These are phyloP conservation scores for Ophiostoma populinum DNA, from an alignment of 2,329 filamentous ascomycete genomes.

Conservation along the genomic window DNA sequence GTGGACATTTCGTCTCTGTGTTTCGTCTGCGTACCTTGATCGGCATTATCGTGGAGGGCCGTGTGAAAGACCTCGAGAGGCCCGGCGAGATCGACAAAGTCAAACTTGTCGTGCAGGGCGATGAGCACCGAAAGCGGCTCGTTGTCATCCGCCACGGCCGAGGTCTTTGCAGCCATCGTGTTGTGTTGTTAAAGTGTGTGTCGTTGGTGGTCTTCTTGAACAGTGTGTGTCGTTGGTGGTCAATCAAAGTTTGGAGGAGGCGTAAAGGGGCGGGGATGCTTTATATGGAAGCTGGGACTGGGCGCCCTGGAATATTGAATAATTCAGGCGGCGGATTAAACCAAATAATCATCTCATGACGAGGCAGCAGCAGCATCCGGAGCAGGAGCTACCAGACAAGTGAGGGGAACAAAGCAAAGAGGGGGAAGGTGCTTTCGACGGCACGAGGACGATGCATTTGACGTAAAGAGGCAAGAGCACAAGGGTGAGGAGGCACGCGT, in stretches of 20 bases:
- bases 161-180: conserved; percentile 42
- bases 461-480: not conserved
- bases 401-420: conserved; percentile 6
- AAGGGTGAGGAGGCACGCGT: not conserved
- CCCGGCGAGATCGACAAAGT: conserved; percentile 40
- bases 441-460: too few species aligned
- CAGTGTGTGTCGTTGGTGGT: too few species aligned
- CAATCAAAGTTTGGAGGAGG: too few species aligned
- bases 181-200: too few species aligned
- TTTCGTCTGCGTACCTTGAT: conserved; percentile 31
- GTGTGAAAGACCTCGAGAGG: conserved; percentile 32
- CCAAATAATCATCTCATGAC: not conserved
- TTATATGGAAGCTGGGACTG: not conserved
- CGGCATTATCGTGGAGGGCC: conserved; percentile 35
- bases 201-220: too few species aligned
- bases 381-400: too few species aligned
- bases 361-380: too few species aligned
- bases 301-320: conserved; percentile 1
- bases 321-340: not conserved
- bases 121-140: conserved; percentile 42
- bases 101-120: conserved; percentile 41
- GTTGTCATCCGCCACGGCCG: conserved; percentile 37
- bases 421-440: conserved; percentile 1
- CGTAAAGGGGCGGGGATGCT: not conserved
- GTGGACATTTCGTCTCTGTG: too few species aligned